These are phyloP conservation scores for Trypanosoma avium DNA, from an alignment of 208 protist genomes.

Conservation along the genomic window DNA sequence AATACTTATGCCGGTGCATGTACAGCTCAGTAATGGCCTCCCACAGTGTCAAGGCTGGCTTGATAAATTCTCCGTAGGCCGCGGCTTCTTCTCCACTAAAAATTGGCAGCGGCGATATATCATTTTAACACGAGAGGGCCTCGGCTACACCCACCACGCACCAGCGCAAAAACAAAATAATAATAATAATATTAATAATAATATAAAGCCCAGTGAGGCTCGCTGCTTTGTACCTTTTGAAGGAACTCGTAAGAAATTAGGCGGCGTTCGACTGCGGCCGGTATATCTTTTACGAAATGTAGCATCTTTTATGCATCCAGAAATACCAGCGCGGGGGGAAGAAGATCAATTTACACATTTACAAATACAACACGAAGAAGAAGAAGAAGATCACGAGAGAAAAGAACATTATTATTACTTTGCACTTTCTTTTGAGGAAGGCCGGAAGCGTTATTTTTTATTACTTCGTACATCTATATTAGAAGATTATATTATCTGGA, in stretches of 20 bases:
- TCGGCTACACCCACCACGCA: conserved; percentile 41
- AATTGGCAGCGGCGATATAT: conserved; percentile 53
- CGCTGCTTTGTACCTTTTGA: conserved; percentile 51
- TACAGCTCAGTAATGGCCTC: not conserved
- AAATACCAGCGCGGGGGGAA: conserved; percentile 25
- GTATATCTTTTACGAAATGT: conserved; percentile 61
- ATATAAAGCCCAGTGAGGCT: conserved; percentile 14
- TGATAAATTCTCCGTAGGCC: conserved; percentile 56
- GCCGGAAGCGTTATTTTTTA: conserved; percentile 42
- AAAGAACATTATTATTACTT: conserved; percentile 45
- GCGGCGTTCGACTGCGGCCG: conserved; percentile 33
- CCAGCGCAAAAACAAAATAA: conserved; percentile 8
- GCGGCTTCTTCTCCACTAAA: conserved; percentile 38
- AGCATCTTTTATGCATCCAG: conserved; percentile 39
- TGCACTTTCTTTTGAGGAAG: conserved; percentile 50
- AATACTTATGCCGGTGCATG: not conserved
- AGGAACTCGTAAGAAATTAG: not conserved
- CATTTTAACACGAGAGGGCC: conserved; percentile 43
- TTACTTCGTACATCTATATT: conserved; percentile 42
- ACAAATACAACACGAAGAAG: too few relatives aligned
- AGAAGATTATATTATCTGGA: conserved; percentile 49
- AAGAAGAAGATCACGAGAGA: too few relatives aligned
- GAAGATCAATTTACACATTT: conserved; percentile 11
- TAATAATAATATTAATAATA: too few relatives aligned
- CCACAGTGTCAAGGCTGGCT: conserved; percentile 65